Evolutionary conservation across 1,284 basidiomycete species (phyloP).

Genomic region (Microbotryum intermedium): DNA sequence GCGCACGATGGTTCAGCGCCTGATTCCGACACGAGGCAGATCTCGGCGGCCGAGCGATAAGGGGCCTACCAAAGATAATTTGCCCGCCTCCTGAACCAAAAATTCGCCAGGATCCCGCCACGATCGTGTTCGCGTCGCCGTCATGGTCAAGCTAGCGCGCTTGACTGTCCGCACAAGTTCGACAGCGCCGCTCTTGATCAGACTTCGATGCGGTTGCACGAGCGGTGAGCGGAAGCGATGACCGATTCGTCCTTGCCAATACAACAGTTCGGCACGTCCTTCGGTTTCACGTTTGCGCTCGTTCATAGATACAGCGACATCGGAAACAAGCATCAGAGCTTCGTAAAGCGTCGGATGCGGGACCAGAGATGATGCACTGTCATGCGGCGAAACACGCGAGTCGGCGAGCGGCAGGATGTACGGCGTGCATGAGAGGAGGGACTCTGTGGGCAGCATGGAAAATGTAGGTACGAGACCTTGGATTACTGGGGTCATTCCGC

Average conservation of each 20-base stretch:
- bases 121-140: background rate
- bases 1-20: constrained; percentile 7
- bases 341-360: constrained; percentile 56
- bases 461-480: too few relatives aligned
- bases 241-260: constrained; percentile 78
- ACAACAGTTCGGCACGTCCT: constrained; percentile 63
- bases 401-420: background rate
- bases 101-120: background rate
- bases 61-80: background rate
- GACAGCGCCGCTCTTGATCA: constrained; percentile 37
- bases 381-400: constrained; percentile 7
- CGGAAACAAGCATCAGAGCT: constrained; percentile 74
- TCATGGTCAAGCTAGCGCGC: constrained; percentile 69
- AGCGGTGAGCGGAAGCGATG: constrained; percentile 88
- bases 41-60: background rate
- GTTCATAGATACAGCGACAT: constrained; percentile 86
- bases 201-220: constrained; percentile 90
- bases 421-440: constrained; percentile 70
- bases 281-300: constrained; percentile 92
- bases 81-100: background rate
- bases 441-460: constrained; percentile 48
- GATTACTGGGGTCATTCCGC: background rate
- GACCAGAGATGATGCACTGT: background rate
- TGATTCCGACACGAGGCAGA: constrained; percentile 7
- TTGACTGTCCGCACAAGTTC: constrained; percentile 49